phyloP scores from a whole-genome alignment of 768 basidiomycete genomes.

The Pilatotrama ljubarskyi region DNA sequence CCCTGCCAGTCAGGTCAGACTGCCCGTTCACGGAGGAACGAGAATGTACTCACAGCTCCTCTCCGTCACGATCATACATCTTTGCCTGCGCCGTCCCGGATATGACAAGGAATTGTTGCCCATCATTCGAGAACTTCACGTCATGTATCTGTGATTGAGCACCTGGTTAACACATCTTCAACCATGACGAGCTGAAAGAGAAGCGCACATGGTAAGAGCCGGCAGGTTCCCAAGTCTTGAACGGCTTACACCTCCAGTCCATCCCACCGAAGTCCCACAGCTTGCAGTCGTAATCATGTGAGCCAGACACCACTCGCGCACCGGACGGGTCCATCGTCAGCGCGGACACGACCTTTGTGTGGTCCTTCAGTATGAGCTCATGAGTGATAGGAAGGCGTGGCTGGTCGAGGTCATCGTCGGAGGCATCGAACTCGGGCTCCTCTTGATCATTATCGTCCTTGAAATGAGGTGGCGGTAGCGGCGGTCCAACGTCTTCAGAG shows the following conservation, averaged over 20 bases:
- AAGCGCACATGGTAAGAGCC: constrained; percentile 82
- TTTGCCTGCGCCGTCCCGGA: constrained; percentile 87
- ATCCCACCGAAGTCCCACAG: constrained; percentile 99
- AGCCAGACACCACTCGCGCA: constrained; percentile 86
- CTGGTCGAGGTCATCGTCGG: constrained; percentile 51
- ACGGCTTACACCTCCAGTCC: constrained; percentile 86
- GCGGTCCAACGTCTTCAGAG: constrained; percentile 28
- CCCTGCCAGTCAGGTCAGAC: constrained; percentile 59
- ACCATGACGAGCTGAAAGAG: constrained; percentile 11
- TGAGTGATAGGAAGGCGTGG: constrained; percentile 85
- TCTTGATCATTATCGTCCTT: constrained; percentile 10
- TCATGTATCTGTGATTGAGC: constrained; percentile 79
- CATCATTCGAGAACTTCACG: constrained; percentile 84
- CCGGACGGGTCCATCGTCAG: constrained; percentile 92
- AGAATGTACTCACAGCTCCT: constrained; percentile 72
- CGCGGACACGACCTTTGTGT: constrained; percentile 93
- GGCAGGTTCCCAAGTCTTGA: constrained; percentile 95
- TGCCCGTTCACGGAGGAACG: constrained; percentile 32
- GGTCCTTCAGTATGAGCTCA: constrained; percentile 91
- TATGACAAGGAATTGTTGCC: constrained; percentile 83
- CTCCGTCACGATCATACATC: constrained; percentile 89
- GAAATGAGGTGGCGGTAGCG: constrained; percentile 20
- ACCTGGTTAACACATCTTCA: not conserved
- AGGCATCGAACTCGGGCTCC: constrained; percentile 37
- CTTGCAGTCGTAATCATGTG: constrained; percentile 97